Conservation (phyloP, 805 yeast species). For the Wickerhamia fluorescens region DNA sequence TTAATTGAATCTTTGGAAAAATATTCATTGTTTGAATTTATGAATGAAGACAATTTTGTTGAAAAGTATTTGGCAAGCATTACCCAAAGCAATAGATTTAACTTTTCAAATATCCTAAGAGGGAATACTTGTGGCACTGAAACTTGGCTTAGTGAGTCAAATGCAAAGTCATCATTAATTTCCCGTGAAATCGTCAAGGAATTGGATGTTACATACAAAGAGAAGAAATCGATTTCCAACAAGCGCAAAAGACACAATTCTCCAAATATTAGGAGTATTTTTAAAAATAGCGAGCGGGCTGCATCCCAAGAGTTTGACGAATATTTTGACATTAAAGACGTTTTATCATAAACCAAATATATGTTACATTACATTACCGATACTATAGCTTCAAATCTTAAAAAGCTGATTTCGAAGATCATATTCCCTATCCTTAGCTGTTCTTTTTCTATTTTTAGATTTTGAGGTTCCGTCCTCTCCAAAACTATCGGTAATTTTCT, state of each 20-base stretch:
- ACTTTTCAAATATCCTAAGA: slow-evolving; percentile 19
- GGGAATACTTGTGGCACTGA: slow-evolving; percentile 10
- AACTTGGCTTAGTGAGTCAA: slow-evolving; percentile 14
- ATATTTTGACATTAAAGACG: slow-evolving; percentile 9
- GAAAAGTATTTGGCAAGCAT: slow-evolving; percentile 13
- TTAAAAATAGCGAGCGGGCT: too few relatives aligned
- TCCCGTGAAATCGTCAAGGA: too few relatives aligned
- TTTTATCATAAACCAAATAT: slow-evolving; percentile 4
- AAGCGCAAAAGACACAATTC: too few relatives aligned
- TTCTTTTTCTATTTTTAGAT: slow-evolving; percentile 30
- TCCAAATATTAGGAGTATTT: too few relatives aligned
- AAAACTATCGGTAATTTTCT: slow-evolving; percentile 24
- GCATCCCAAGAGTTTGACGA: slow-evolving; percentile 6
- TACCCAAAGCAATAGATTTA: slow-evolving; percentile 23
- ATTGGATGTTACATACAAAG: slow-evolving; percentile 17
- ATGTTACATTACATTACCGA: too few relatives aligned
- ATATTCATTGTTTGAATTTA: slow-evolving; percentile 13
- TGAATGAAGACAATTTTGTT: slow-evolving; percentile 19
- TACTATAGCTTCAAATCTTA: too few relatives aligned
- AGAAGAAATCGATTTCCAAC: slow-evolving; percentile 10
- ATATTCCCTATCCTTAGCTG: slow-evolving; percentile 38
- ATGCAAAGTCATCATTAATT: slow-evolving; percentile 10
- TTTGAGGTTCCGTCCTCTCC: slow-evolving; percentile 34
- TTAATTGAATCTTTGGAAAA: slow-evolving; percentile 14
- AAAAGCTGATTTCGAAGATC: slow-evolving; percentile 33